Evolutionary conservation across 2,329 filamentous ascomycete genomes (phyloP).

Genomic region (Corynespora cassiicola): DNA sequence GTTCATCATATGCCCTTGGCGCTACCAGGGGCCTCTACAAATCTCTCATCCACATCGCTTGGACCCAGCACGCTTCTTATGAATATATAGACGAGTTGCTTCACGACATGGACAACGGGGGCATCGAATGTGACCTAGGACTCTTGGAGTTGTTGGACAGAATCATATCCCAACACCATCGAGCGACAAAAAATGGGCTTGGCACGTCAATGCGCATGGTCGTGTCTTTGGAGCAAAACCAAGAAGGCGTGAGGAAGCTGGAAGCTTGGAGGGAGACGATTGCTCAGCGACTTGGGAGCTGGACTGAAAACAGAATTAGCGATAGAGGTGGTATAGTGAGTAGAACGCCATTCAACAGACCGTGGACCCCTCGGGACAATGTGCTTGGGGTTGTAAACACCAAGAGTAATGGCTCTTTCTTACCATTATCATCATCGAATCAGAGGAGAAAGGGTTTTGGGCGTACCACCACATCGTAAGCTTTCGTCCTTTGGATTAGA

Average conservation of each 20-base stretch:
- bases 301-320: conserved; percentile 19
- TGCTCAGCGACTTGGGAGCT: conserved; percentile 33
- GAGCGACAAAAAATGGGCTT: conserved; percentile 27
- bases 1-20: conserved; percentile 74
- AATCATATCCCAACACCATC: conserved; percentile 36
- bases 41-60: conserved; percentile 67
- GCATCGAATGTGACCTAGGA: conserved; percentile 62
- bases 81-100: conserved; percentile 62
- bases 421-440: too few relatives aligned
- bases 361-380: too few relatives aligned
- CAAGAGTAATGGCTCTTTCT: too few relatives aligned
- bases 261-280: conserved; percentile 37
- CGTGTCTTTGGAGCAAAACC: conserved; percentile 43
- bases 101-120: conserved; percentile 70
- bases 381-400: too few relatives aligned
- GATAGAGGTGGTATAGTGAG: too few relatives aligned
- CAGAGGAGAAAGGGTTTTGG: too few relatives aligned
- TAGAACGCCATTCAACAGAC: too few relatives aligned
- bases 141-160: conserved; percentile 51
- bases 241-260: conserved; percentile 36
- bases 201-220: conserved; percentile 37
- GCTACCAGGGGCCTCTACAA: conserved; percentile 75
- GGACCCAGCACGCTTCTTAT: conserved; percentile 67
- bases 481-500: too few relatives aligned
- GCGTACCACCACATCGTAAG: too few relatives aligned